These are phyloP conservation scores for Wallacemonas collosoma DNA, from an alignment of 208 protist species.

Conservation along the genomic window DNA sequence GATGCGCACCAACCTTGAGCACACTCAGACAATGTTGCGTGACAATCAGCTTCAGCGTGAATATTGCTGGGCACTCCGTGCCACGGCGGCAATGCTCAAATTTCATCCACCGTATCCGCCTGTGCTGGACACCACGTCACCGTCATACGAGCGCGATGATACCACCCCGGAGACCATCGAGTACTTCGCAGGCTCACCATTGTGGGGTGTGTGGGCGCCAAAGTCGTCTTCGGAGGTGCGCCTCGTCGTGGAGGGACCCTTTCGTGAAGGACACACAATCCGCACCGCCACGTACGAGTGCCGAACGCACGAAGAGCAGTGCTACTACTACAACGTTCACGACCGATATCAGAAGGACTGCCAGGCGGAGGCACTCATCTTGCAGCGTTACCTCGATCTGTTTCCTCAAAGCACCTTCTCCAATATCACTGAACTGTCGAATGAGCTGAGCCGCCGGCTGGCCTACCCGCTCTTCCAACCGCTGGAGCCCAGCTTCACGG, in stretches of 20 bases:
- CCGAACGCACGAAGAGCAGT: constrained; percentile 90
- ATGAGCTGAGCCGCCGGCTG: constrained; percentile 55
- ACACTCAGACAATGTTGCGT: constrained; percentile 80
- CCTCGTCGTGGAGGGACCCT: constrained; percentile 76
- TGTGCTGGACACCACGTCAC: constrained; percentile 33
- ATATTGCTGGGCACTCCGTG: constrained; percentile 88
- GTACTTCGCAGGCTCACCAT: constrained; percentile 80
- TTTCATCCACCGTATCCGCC: constrained; percentile 94
- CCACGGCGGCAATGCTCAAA: constrained; percentile 91
- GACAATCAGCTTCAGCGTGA: constrained; percentile 87
- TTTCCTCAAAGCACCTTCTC: constrained; percentile 21
- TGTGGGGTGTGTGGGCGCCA: constrained; percentile 93
- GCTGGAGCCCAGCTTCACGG: constrained; percentile 60
- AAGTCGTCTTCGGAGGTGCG: constrained; percentile 95
- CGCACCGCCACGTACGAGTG: constrained; percentile 71
- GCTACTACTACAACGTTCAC: constrained; percentile 94
- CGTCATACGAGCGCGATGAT: constrained; percentile 46
- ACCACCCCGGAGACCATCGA: constrained; percentile 61
- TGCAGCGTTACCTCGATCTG: constrained; percentile 55
- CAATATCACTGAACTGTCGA: constrained; percentile 43
- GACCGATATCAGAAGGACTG: constrained; percentile 87
- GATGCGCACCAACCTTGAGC: constrained; percentile 70
- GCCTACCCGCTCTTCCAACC: constrained; percentile 70
- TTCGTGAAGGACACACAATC: constrained; percentile 24
- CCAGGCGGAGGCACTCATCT: constrained; percentile 76